Conservation (phyloP, 73 alveolate species). For the Paramecium octaurelia region DNA sequence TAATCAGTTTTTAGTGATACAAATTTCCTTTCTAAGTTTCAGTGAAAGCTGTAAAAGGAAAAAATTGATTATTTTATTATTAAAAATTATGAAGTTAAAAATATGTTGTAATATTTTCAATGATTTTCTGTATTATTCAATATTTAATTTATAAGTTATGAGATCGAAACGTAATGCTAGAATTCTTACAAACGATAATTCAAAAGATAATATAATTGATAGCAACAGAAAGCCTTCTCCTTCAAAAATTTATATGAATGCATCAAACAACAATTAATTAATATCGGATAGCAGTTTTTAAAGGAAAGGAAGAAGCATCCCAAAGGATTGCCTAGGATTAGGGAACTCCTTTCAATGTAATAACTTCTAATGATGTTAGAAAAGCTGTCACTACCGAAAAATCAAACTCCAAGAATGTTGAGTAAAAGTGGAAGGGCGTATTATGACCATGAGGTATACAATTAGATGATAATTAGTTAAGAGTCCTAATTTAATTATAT, state of each 20-base stretch:
- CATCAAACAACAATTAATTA: background rate
- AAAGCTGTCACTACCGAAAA: background rate
- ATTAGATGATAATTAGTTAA: background rate
- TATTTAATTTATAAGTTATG: background rate
- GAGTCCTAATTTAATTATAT: background rate
- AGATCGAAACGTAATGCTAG: background rate
- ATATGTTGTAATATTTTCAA: background rate
- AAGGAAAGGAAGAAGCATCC: slow-evolving; percentile 26
- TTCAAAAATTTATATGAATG: background rate
- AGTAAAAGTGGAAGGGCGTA: background rate
- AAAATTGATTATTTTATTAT: background rate
- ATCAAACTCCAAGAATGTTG: background rate
- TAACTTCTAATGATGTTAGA: background rate
- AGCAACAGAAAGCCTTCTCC: background rate
- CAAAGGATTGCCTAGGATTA: background rate
- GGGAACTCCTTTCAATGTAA: background rate
- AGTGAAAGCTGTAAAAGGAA: background rate
- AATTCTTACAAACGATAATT: background rate
- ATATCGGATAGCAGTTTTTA: background rate
- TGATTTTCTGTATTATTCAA: background rate
- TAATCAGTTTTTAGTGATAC: background rate
- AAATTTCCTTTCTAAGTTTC: background rate
- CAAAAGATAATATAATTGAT: background rate
- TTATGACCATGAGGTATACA: background rate
- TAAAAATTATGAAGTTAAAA: background rate